Conservation (phyloP, 2,329 filamentous ascomycete genomes). For the Ceratocystis destructans region DNA sequence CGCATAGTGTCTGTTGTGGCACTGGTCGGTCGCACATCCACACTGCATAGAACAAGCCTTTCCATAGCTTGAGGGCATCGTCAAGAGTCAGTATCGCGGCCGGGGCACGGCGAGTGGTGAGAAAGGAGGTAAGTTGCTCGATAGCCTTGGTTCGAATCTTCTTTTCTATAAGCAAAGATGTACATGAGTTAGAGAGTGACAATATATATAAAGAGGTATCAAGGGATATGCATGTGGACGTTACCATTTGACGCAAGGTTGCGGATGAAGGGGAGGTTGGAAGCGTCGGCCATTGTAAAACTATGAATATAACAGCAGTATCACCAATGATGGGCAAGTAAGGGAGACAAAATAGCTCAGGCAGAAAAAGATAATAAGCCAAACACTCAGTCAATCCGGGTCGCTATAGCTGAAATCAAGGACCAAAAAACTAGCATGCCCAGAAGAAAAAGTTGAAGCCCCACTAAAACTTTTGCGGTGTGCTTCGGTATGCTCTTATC, state of each 20-base stretch:
- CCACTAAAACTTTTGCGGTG: constrained; percentile 18
- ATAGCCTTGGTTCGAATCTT: constrained; percentile 66
- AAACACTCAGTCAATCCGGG: neutral
- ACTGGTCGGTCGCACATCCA: constrained; percentile 87
- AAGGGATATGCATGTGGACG: neutral
- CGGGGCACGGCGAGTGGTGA: constrained; percentile 37
- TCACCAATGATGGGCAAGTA: neutral
- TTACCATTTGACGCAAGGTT: constrained; percentile 73
- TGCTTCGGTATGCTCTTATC: constrained; percentile 18
- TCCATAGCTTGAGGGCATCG: constrained; percentile 83
- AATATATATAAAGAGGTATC: neutral
- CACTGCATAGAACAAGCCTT: constrained; percentile 81
- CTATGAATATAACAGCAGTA: neutral
- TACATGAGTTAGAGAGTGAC: neutral
- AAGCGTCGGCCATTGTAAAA: constrained; percentile 29
- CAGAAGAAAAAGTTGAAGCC: constrained; percentile 17
- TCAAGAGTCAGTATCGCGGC: constrained; percentile 40
- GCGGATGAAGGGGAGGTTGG: constrained; percentile 60
- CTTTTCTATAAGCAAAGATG: constrained; percentile 44
- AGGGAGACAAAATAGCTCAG: neutral
- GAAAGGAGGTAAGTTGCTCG: constrained; percentile 61
- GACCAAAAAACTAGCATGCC: neutral
- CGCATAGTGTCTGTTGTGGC: constrained; percentile 73
- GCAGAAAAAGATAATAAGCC: neutral
- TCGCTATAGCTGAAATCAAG: neutral